Conservation (phyloP, 805 yeast species). For the Schizosaccharomyces lindneri region DNA sequence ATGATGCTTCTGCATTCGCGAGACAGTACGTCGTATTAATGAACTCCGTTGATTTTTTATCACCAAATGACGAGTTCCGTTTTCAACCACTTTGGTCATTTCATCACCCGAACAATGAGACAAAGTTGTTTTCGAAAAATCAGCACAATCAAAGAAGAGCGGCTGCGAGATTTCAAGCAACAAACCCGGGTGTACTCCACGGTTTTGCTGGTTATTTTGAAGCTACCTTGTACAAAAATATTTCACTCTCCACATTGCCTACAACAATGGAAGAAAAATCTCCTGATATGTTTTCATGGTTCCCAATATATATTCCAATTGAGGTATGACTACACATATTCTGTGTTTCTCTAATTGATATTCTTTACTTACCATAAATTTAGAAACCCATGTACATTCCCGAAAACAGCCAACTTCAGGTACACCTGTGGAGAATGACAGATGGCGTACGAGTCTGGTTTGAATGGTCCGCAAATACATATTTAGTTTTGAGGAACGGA, state of each 20-base stretch:
- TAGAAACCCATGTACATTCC: conserved; percentile 15
- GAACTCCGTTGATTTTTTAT: conserved; percentile 19
- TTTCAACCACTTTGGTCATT: conserved; percentile 31
- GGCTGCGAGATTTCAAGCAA: not conserved
- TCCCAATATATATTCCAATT: conserved; percentile 41
- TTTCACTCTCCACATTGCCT: conserved; percentile 28
- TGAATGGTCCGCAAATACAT: conserved; percentile 37
- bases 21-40: conserved; percentile 23
- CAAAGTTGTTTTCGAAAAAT: not conserved
- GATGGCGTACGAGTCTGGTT: conserved; percentile 31
- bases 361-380: not conserved
- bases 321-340: conserved; percentile 6
- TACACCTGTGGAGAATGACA: conserved; percentile 25
- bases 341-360: not conserved
- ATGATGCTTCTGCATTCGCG: conserved; percentile 8
- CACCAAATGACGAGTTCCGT: conserved; percentile 19
- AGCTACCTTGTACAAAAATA: conserved; percentile 40
- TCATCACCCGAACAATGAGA: conserved; percentile 21
- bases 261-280: conserved; percentile 16
- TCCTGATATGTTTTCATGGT: conserved; percentile 33
- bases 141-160: not conserved
- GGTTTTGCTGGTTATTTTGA: conserved; percentile 56
- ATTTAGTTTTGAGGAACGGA: conserved; percentile 11
- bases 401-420: conserved; percentile 30
- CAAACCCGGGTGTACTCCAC: conserved; percentile 26